These are phyloP conservation scores for Sporothrix variecibatus DNA, from an alignment of 2,329 filamentous ascomycete species.

Conservation along the genomic window DNA sequence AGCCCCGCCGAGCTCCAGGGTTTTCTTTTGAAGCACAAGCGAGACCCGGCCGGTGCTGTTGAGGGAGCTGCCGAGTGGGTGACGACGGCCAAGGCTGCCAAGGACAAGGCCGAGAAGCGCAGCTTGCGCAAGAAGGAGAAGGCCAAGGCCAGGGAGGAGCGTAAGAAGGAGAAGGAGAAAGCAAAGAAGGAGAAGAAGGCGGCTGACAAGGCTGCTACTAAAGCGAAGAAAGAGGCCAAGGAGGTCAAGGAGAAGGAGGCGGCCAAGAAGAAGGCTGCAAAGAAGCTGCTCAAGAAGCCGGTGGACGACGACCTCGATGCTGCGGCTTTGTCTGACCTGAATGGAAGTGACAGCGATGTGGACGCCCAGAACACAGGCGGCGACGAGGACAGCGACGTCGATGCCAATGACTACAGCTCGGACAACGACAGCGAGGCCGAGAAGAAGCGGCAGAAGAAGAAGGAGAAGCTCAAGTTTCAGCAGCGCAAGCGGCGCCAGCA, in stretches of 20 bases:
- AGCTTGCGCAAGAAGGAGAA: slow-evolving; percentile 42
- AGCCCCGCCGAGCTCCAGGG: slow-evolving; percentile 64
- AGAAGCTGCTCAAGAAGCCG: slow-evolving; percentile 30
- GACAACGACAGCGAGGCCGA: slow-evolving; percentile 25
- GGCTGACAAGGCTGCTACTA: slow-evolving; percentile 21
- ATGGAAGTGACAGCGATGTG: neutral
- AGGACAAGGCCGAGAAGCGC: slow-evolving; percentile 47
- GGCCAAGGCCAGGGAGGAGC: slow-evolving; percentile 38
- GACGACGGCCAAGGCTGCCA: slow-evolving; percentile 50
- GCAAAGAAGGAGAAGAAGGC: slow-evolving; percentile 33
- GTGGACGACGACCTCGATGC: neutral
- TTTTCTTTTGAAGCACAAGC: slow-evolving; percentile 58
- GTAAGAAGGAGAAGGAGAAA: slow-evolving; percentile 33
- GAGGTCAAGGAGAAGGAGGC: slow-evolving; percentile 30
- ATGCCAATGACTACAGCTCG: neutral
- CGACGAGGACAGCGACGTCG: neutral
- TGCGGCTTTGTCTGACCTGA: neutral
- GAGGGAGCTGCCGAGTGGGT: slow-evolving; percentile 53
- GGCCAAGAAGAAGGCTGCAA: slow-evolving; percentile 32
- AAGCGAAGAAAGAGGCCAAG: slow-evolving; percentile 28
- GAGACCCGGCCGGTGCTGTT: slow-evolving; percentile 51
- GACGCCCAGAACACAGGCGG: neutral
- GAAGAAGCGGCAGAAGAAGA: neutral
- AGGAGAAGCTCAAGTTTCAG: slow-evolving; percentile 5
- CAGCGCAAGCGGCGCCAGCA: slow-evolving; percentile 12